Conservation (phyloP, 371 early-diverging fungal genomes). For the Mortierella sp. region DNA sequence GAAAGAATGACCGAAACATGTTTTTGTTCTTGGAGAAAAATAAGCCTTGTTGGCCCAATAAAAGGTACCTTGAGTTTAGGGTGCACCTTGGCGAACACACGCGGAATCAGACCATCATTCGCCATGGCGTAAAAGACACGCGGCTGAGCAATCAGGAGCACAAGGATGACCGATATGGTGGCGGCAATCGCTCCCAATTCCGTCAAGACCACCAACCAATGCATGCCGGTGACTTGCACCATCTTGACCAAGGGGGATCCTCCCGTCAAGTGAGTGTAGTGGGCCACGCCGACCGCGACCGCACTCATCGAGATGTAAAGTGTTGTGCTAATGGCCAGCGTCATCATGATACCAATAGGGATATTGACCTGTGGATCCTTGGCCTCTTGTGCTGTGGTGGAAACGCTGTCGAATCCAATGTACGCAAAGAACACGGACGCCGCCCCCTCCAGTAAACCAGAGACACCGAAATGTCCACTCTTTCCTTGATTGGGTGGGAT, state of each 20-base stretch:
- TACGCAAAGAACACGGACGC: slow-evolving; percentile 90
- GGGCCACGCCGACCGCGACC: slow-evolving; percentile 80
- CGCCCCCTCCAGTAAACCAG: slow-evolving; percentile 81
- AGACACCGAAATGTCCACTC: slow-evolving; percentile 68
- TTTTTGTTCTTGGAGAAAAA: no score
- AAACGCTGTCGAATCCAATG: slow-evolving; percentile 91
- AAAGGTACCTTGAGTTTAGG: slow-evolving; percentile 56
- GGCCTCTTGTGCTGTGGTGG: slow-evolving; percentile 89
- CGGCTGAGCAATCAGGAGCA: slow-evolving; percentile 82
- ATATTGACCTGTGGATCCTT: slow-evolving; percentile 84
- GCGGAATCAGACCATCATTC: slow-evolving; percentile 83
- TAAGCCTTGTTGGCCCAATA: no score
- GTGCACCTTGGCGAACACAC: slow-evolving; percentile 73
- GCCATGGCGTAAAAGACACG: slow-evolving; percentile 92
- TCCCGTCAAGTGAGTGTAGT: slow-evolving; percentile 62
- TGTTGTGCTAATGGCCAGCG: slow-evolving; percentile 78
- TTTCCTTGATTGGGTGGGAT: slow-evolving; percentile 73
- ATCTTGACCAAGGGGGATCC: slow-evolving; percentile 77
- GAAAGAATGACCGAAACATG: no score
- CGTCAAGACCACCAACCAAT: slow-evolving; percentile 78
- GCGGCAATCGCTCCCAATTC: slow-evolving; percentile 83
- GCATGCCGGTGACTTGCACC: slow-evolving; percentile 63
- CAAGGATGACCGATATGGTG: slow-evolving; percentile 81
- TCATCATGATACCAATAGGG: slow-evolving; percentile 88
- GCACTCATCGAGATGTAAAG: slow-evolving; percentile 75